phyloP scores from a whole-genome alignment of 192 early-diverging fungal species.

The Chytriomyces sp. region DNA sequence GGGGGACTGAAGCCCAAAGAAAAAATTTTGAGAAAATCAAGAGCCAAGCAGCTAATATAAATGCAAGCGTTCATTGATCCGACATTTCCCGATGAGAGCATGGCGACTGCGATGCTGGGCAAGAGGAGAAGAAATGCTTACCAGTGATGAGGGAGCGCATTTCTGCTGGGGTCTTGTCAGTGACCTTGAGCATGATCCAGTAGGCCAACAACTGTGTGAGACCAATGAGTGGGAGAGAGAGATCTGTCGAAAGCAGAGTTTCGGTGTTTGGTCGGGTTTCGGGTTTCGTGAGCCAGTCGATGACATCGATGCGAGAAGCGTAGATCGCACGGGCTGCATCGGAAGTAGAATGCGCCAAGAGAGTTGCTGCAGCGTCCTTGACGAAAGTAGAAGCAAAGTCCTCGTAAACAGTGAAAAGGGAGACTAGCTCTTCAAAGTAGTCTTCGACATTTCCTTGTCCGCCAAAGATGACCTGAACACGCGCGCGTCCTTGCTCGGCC shows the following conservation, averaged over 20 bases:
- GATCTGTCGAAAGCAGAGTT: constrained; percentile 76
- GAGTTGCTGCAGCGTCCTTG: constrained; percentile 60
- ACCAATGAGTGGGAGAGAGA: constrained; percentile 87
- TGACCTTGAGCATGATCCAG: constrained; percentile 77
- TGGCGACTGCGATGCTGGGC: background rate
- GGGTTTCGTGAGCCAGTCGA: constrained; percentile 81
- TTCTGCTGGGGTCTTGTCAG: constrained; percentile 58
- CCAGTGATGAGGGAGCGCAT: constrained; percentile 51
- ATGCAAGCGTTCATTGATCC: no score
- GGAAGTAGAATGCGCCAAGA: constrained; percentile 64
- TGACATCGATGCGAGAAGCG: constrained; percentile 70
- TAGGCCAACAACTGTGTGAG: constrained; percentile 89
- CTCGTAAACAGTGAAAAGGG: constrained; percentile 80
- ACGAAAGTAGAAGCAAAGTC: constrained; percentile 76
- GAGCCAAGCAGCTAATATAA: background rate
- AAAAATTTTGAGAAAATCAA: constrained; percentile 7
- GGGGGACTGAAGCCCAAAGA: background rate
- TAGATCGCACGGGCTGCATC: constrained; percentile 41
- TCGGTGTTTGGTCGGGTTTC: constrained; percentile 80
- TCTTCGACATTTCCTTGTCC: constrained; percentile 95
- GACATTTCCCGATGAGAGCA: no score
- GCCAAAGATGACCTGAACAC: constrained; percentile 86
- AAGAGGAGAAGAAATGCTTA: constrained; percentile 36
- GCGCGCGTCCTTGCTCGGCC: constrained; percentile 63
- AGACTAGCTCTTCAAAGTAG: constrained; percentile 90